phyloP scores from a whole-genome alignment of 495 filamentous ascomycete genomes.

The Monascus purpureus region DNA sequence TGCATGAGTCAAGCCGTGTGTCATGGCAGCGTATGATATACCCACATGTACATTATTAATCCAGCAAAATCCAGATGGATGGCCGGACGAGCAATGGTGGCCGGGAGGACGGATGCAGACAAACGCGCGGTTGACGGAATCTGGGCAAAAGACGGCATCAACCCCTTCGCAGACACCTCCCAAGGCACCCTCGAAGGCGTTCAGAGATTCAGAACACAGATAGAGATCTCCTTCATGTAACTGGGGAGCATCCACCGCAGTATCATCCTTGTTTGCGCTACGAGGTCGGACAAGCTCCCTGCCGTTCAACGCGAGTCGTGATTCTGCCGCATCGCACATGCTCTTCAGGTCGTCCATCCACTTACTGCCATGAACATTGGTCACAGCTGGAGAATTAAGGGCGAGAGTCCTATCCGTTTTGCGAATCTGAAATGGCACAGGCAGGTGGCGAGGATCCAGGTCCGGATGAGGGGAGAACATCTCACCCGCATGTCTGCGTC shows the following conservation, averaged over 20 bases:
- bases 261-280: constrained; percentile 25
- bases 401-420: constrained; percentile 53
- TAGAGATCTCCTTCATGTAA: constrained; percentile 83
- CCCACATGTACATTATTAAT: constrained; percentile 96
- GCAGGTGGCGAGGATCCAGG: constrained; percentile 31
- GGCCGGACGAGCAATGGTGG: constrained; percentile 80
- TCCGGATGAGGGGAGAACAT: constrained; percentile 47
- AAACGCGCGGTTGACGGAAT: constrained; percentile 51
- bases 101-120: constrained; percentile 77
- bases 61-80: constrained; percentile 96
- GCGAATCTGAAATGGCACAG: constrained; percentile 58
- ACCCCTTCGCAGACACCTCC: constrained; percentile 86
- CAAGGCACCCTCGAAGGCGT: constrained; percentile 78
- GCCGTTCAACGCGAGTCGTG: constrained; percentile 53
- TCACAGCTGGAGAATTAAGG: constrained; percentile 54
- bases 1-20: constrained; percentile 78
- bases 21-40: constrained; percentile 72
- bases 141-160: constrained; percentile 63
- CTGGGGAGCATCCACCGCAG: constrained; percentile 25
- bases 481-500: constrained; percentile 65
- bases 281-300: constrained; percentile 60
- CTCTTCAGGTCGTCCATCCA: constrained; percentile 86
- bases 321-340: constrained; percentile 70
- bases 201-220: constrained; percentile 67
- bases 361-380: constrained; percentile 66